Percentiles rank a stretch among this genome's conserved stretches.
phyloP scores from a whole-genome alignment of 345 rosid genomes.

The Sonneratia alba region DNA sequence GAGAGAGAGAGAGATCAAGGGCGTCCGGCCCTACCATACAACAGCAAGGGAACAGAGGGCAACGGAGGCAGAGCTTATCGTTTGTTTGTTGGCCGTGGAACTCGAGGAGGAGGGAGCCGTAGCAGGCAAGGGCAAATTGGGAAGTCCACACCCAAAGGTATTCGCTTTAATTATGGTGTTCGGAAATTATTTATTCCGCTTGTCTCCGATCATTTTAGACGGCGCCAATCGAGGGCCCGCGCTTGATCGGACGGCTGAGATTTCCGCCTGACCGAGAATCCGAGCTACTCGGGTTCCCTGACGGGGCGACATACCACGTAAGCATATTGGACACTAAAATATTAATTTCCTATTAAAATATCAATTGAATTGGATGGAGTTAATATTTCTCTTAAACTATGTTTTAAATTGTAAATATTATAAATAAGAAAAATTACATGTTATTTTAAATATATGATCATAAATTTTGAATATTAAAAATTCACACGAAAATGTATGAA shows the following conservation, averaged over 20 bases:
- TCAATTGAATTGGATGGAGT: no score
- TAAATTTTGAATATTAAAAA: no score
- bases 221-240: not conserved
- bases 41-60: not conserved
- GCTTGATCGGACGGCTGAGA: slow-evolving; percentile 1
- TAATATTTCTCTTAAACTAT: no score
- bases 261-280: not conserved
- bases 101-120: not conserved
- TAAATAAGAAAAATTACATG: no score
- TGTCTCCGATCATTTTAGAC: not conserved
- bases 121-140: not conserved
- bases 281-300: slow-evolving; percentile 3
- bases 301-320: not conserved
- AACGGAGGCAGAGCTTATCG: not conserved
- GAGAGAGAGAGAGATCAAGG: not conserved
- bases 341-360: not conserved
- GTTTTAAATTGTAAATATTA: no score
- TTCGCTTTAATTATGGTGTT: slow-evolving; percentile 1
- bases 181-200: not conserved
- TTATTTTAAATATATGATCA: no score
- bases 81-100: slow-evolving; percentile 3
- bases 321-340: not conserved
- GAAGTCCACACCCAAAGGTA: not conserved
- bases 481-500: no score
- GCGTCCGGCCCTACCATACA: not conserved